Evolutionary conservation across 495 filamentous ascomycete genomes (phyloP).

Genomic region (Terfezia claveryi): DNA sequence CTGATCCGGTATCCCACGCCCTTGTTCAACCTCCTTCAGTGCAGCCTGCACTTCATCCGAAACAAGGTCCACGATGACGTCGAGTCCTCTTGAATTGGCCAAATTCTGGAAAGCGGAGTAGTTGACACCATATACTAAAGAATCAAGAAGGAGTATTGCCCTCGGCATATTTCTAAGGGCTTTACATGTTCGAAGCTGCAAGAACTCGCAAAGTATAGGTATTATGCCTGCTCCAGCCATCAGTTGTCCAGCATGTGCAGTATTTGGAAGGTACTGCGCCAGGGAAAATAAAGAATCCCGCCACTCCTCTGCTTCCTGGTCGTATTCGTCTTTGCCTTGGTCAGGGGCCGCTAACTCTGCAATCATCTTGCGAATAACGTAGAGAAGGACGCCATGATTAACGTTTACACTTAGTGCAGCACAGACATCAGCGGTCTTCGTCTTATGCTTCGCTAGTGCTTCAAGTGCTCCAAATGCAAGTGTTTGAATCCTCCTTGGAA

Average conservation of each 20-base stretch:
- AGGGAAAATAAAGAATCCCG: slow-evolving; percentile 69
- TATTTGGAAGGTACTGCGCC: slow-evolving; percentile 50
- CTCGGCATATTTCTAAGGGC: slow-evolving; percentile 63
- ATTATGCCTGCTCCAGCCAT: slow-evolving; percentile 73
- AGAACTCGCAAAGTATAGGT: slow-evolving; percentile 69
- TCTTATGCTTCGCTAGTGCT: slow-evolving; percentile 54
- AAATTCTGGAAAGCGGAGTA: slow-evolving; percentile 54
- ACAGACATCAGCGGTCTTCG: slow-evolving; percentile 56
- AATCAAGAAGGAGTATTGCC: slow-evolving; percentile 67
- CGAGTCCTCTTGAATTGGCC: slow-evolving; percentile 57
- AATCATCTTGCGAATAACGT: slow-evolving; percentile 72
- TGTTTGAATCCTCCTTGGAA: slow-evolving; percentile 60
- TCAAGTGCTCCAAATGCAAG: slow-evolving; percentile 62
- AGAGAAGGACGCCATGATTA: slow-evolving; percentile 90
- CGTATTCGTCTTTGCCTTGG: slow-evolving; percentile 30
- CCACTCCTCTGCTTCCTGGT: slow-evolving; percentile 55
- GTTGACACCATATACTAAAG: slow-evolving; percentile 55
- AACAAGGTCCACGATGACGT: slow-evolving; percentile 65
- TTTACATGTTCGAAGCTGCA: slow-evolving; percentile 60
- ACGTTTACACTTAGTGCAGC: slow-evolving; percentile 77
- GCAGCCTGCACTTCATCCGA: slow-evolving; percentile 56
- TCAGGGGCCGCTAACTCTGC: slow-evolving; percentile 47
- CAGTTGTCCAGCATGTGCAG: slow-evolving; percentile 32
- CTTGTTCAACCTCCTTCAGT: slow-evolving; percentile 36
- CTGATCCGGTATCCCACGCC: slow-evolving; percentile 50